phyloP scores from a whole-genome alignment of 176 grass and related monocot species.

The Olyra latifolia region DNA sequence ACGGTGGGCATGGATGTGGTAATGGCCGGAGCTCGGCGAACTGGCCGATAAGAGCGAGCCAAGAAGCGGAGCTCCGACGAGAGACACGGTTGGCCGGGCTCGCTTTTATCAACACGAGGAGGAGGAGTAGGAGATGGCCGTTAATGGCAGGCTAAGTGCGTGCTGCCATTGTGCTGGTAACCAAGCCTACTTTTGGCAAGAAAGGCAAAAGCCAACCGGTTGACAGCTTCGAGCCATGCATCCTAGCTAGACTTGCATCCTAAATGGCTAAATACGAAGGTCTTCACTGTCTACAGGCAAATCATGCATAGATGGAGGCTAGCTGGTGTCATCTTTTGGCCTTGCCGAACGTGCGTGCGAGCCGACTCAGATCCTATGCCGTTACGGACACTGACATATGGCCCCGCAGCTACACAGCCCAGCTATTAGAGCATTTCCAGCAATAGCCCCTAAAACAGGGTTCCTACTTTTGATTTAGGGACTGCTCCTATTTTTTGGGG shows the following conservation, averaged over 20 bases:
- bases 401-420: too few species aligned
- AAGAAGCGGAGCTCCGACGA: constrained; percentile 43
- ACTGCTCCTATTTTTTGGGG: too few species aligned
- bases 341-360: too few species aligned
- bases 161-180: constrained; percentile 16
- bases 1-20: background rate
- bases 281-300: background rate
- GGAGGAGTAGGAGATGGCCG: background rate
- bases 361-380: too few species aligned
- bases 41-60: background rate
- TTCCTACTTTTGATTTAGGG: too few species aligned
- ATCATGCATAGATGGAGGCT: background rate
- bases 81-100: background rate
- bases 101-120: constrained; percentile 4
- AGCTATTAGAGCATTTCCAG: too few species aligned
- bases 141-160: background rate
- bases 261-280: background rate
- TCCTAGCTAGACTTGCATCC: background rate
- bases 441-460: too few species aligned
- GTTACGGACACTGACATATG: too few species aligned
- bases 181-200: constrained; percentile 37
- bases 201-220: background rate
- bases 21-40: constrained; percentile 36
- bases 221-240: background rate
- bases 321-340: background rate